These are phyloP conservation scores for Coniophora puteana DNA, from an alignment of 1,284 basidiomycete species.

Conservation along the genomic window DNA sequence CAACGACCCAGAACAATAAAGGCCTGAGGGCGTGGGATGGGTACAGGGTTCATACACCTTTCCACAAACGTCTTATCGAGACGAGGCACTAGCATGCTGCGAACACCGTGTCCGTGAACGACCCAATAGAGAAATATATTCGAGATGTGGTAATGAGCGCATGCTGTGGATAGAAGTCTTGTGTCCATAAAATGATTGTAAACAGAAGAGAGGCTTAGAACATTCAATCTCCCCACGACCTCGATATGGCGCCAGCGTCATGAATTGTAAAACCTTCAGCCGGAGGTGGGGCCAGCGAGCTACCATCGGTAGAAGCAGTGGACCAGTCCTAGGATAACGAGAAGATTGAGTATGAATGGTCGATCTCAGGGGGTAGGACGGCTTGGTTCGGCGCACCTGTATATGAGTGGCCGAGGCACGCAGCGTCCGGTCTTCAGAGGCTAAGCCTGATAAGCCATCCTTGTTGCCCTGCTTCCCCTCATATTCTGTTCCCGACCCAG, in stretches of 20 bases:
- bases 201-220: constrained; percentile 6
- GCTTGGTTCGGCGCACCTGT: constrained; percentile 8
- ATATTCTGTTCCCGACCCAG: background rate
- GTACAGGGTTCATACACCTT: too few relatives aligned
- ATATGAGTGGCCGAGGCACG: constrained; percentile 2
- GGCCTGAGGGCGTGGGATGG: too few relatives aligned
- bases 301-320: constrained; percentile 7
- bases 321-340: constrained; percentile 16
- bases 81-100: too few relatives aligned
- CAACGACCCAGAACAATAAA: too few relatives aligned
- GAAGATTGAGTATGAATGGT: too few relatives aligned
- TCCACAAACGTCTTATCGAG: too few relatives aligned
- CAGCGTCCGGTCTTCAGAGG: constrained; percentile 5
- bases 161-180: constrained; percentile 3
- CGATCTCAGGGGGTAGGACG: background rate
- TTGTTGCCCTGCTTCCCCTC: background rate
- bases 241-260: constrained; percentile 30
- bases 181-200: constrained; percentile 5
- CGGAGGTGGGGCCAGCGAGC: constrained; percentile 8
- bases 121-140: constrained; percentile 16
- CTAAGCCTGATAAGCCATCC: background rate
- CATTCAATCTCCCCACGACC: constrained; percentile 30
- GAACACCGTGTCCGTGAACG: constrained; percentile 8
- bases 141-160: constrained; percentile 21
- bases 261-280: constrained; percentile 23